These are phyloP conservation scores for Paramecium sonneborni DNA, from an alignment of 73 alveolate species.

Conservation along the genomic window DNA sequence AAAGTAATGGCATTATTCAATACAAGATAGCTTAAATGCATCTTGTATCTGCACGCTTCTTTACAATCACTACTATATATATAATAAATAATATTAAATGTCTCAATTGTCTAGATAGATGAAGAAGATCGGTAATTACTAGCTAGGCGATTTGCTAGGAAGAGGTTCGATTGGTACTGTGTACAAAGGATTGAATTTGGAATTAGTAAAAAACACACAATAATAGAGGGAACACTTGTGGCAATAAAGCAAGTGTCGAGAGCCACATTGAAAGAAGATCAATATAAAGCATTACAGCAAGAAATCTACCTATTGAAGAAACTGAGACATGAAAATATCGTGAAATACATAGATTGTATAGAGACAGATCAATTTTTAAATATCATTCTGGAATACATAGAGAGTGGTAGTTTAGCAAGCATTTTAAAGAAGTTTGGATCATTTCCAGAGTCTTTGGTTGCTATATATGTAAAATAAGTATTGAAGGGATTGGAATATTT, in stretches of 20 bases:
- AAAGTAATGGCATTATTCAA: background rate
- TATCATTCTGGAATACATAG: constrained; percentile 94
- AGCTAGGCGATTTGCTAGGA: constrained; percentile 84
- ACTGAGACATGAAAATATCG: constrained; percentile 95
- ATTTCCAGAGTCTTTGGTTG: constrained; percentile 93
- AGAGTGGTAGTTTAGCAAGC: constrained; percentile 82
- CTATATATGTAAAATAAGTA: constrained; percentile 89
- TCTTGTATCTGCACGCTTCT: constrained; percentile 33
- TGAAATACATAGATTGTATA: constrained; percentile 94
- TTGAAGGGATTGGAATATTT: constrained; percentile 94
- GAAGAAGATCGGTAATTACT: constrained; percentile 69
- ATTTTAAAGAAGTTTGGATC: constrained; percentile 71
- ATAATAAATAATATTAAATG: constrained; percentile 1
- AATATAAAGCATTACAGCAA: constrained; percentile 79
- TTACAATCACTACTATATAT: background rate
- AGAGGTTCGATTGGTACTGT: constrained; percentile 98
- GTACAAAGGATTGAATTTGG: constrained; percentile 91
- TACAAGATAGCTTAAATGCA: constrained; percentile 14
- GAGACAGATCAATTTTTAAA: constrained; percentile 89
- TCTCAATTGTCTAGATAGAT: constrained; percentile 43
- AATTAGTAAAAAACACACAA: constrained; percentile 63
- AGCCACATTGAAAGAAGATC: constrained; percentile 79
- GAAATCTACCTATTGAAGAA: constrained; percentile 91
- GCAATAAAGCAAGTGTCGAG: constrained; percentile 94
- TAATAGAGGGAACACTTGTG: constrained; percentile 80